These are phyloP conservation scores for Clarkia xantiana DNA, from an alignment of 345 rosid genomes.

Conservation along the genomic window DNA sequence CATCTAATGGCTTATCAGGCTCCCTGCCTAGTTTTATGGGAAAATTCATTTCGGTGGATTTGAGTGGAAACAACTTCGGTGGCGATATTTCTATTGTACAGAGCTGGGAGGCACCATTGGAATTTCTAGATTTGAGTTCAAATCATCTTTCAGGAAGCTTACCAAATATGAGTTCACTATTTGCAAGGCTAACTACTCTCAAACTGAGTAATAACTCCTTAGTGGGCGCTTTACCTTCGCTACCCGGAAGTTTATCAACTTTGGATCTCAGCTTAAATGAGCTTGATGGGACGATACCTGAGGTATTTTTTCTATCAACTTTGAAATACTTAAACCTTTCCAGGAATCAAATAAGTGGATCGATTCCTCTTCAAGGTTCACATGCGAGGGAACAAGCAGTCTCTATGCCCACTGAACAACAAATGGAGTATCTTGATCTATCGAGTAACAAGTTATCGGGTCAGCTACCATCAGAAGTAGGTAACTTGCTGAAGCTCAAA, in stretches of 20 bases:
- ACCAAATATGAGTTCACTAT: conserved; percentile 43
- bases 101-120: conserved; percentile 55
- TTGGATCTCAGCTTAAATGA: conserved; percentile 72
- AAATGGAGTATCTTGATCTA: conserved; percentile 79
- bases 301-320: conserved; percentile 38
- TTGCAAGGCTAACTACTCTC: conserved; percentile 35
- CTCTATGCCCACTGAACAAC: conserved; percentile 27
- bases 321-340: conserved; percentile 72
- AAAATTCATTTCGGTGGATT: conserved; percentile 38
- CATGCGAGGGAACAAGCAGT: conserved; percentile 39
- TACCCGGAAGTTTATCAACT: conserved; percentile 30
- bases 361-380: conserved; percentile 51
- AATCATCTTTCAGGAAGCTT: conserved; percentile 62
- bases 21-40: conserved; percentile 35
- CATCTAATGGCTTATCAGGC: conserved; percentile 62
- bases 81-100: conserved; percentile 43
- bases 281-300: conserved; percentile 50
- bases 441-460: conserved; percentile 61
- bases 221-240: conserved; percentile 49
- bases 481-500: conserved; percentile 39
- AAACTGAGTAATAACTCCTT: conserved; percentile 58
- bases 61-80: conserved; percentile 59
- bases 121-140: conserved; percentile 71
- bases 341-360: conserved; percentile 48
- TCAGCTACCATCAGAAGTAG: conserved; percentile 45